A percentile compares a stretch with the other conserved stretches of the same genome.
Evolutionary conservation across 805 yeast genomes (phyloP).

Genomic region (Candida michaelii): DNA sequence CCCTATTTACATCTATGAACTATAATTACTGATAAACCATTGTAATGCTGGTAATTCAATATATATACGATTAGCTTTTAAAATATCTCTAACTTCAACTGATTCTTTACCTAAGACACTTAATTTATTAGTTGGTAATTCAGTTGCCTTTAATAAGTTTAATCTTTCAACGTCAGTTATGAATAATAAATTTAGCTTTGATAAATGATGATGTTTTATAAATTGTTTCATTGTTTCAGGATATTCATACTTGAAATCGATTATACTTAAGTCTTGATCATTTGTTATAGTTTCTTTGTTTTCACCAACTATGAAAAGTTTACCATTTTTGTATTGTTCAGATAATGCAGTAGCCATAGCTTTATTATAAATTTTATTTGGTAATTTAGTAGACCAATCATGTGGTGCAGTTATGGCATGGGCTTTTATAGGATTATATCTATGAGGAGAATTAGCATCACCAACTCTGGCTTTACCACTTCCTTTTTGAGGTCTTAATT

Average conservation of each 20-base stretch:
- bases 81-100: slow-evolving; percentile 77
- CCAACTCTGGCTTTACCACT: slow-evolving; percentile 95
- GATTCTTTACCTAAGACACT: slow-evolving; percentile 73
- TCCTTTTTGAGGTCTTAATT: slow-evolving; percentile 88
- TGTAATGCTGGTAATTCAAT: slow-evolving; percentile 73
- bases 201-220: slow-evolving; percentile 48
- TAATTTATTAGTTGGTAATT: slow-evolving; percentile 50
- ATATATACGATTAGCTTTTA: slow-evolving; percentile 73
- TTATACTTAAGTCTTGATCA: slow-evolving; percentile 18
- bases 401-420: slow-evolving; percentile 88
- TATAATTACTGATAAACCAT: slow-evolving; percentile 46
- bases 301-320: slow-evolving; percentile 65
- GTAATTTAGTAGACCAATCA: slow-evolving; percentile 79
- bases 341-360: slow-evolving; percentile 85
- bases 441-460: slow-evolving; percentile 90
- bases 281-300: slow-evolving; percentile 12
- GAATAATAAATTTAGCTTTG: slow-evolving; percentile 60
- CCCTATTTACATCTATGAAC: slow-evolving; percentile 19
- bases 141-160: slow-evolving; percentile 63
- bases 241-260: slow-evolving; percentile 42
- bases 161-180: slow-evolving; percentile 59
- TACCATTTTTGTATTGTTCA: slow-evolving; percentile 74
- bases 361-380: slow-evolving; percentile 64
- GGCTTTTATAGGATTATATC: slow-evolving; percentile 88
- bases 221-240: slow-evolving; percentile 50